Base-by-base conservation (phyloP, 345 rosid species). In the Bruguiera parviflora region DNA sequence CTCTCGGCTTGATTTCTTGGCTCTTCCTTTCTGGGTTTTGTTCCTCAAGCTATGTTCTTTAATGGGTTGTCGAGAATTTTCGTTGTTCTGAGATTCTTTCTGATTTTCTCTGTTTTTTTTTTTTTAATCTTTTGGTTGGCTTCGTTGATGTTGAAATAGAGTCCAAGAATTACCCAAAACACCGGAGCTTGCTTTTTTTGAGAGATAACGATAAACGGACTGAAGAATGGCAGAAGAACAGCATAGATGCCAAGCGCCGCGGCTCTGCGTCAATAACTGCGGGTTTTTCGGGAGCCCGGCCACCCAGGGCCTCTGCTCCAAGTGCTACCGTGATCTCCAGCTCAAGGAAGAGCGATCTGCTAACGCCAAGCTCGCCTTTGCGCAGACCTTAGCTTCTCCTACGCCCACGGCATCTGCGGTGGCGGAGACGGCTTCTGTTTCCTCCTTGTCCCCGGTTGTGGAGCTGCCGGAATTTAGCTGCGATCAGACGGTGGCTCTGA, bases 231-330 rank as follows among this genome's bases (percentile, higher is more conserved):
- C 90, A 96, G 93, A 96, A 69, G 96, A 92, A 71, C 96, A 92
- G 70, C 96, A 86, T 73, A 80, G 96, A 79, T 82, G 90, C 59
- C 96, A 90, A 72, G 90, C 89, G 4, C 98, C 73, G 39, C 73
- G 78, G 31, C 76, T 90, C 53, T 90, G 98, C 76, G 92, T 65
- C 1, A 92, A 90, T 85, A 86, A 92, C 79, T 92, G 98, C 61
- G 98, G 96, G 0, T 90, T 92, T 75, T 92, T 90, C 56, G 98
- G 98, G 1, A 69, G 83, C 74, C 88, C 93, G 49, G 83, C 98
- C 1, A 92, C 87, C 1, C 92, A 86, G 66, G 82, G 88, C 51
- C 84, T 92, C 21, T 92, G 98, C 63, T 92, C 98, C 3, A 90
- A 86, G 75, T 92, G 98, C 63, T 86, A 82, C 77, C 77, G 89